Evolutionary conservation across 768 basidiomycete species (phyloP).

Genomic region (Psilocybe sp.): DNA sequence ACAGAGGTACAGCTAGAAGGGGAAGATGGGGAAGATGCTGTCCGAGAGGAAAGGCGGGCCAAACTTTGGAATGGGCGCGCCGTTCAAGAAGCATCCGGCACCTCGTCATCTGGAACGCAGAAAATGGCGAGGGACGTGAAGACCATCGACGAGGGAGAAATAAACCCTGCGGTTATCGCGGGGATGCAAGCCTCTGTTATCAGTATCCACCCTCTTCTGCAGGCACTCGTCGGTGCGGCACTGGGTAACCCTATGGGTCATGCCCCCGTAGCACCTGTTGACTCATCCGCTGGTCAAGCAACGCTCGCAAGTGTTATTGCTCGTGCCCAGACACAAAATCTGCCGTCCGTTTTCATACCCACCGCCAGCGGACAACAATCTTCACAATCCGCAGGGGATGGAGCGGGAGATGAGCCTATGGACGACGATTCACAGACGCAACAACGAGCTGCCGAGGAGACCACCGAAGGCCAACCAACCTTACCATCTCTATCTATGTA

Average conservation of each 20-base stretch:
- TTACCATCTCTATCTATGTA: conserved; percentile 57
- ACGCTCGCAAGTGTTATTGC: conserved; percentile 73
- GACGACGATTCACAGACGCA: conserved; percentile 11
- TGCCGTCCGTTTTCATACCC: conserved; percentile 19
- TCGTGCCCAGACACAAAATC: conserved; percentile 57
- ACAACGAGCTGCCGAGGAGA: conserved; percentile 14
- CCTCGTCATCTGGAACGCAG: conserved; percentile 15
- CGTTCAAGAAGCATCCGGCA: conserved; percentile 34
- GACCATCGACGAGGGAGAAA: conserved; percentile 59
- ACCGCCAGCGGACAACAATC: conserved; percentile 11
- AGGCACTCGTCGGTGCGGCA: conserved; percentile 54
- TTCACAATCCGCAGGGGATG: conserved; percentile 11
- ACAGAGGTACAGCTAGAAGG: conserved; percentile 55
- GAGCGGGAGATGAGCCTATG: conserved; percentile 7
- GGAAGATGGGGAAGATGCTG: conserved; percentile 39
- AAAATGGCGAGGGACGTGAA: conserved; percentile 24
- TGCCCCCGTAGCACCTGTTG: conserved; percentile 27
- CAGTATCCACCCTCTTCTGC: conserved; percentile 52
- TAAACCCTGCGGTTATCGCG: conserved; percentile 44
- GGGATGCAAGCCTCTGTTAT: conserved; percentile 52
- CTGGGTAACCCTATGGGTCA: conserved; percentile 41
- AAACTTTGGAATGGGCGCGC: conserved; percentile 65
- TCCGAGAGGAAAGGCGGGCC: conserved; percentile 58
- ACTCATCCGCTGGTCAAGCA: conserved; percentile 56
- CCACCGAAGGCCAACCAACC: conserved; percentile 13